Evolutionary conservation across 768 basidiomycete genomes (phyloP).

Genomic region (Suillus spraguei): DNA sequence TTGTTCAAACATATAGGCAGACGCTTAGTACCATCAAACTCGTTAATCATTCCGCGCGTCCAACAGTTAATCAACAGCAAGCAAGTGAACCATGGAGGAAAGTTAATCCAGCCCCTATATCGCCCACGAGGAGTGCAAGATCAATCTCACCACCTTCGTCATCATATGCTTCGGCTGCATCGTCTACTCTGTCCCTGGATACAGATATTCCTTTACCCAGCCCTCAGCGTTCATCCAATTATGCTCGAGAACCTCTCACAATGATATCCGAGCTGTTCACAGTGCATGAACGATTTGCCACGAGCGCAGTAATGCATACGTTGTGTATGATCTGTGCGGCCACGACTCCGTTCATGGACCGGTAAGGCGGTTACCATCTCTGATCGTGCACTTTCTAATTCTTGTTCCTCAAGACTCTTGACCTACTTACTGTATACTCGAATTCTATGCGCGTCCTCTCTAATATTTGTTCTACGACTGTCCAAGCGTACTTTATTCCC

Average conservation of each 20-base stretch:
- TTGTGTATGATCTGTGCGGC: slow-evolving; percentile 48
- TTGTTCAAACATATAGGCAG: slow-evolving; percentile 71
- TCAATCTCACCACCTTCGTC: slow-evolving; percentile 13
- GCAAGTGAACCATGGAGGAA: slow-evolving; percentile 4
- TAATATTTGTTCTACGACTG: slow-evolving; percentile 54
- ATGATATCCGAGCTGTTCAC: slow-evolving; percentile 55
- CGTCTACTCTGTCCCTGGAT: slow-evolving; percentile 25
- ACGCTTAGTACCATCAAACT: slow-evolving; percentile 63
- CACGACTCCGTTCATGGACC: slow-evolving; percentile 59
- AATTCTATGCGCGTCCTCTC: slow-evolving; percentile 52
- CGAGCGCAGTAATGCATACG: slow-evolving; percentile 46
- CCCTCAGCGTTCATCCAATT: slow-evolving; percentile 27
- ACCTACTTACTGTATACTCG: slow-evolving; percentile 63
- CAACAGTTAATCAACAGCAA: neutral
- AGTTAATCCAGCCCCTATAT: slow-evolving; percentile 5
- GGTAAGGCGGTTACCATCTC: slow-evolving; percentile 38
- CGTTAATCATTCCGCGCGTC: slow-evolving; percentile 49
- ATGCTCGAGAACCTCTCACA: slow-evolving; percentile 43
- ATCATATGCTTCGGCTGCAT: slow-evolving; percentile 26
- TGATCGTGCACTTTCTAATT: neutral
- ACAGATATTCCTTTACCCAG: slow-evolving; percentile 13
- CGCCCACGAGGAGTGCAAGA: slow-evolving; percentile 4
- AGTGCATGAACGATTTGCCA: slow-evolving; percentile 49
- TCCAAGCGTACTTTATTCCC: slow-evolving; percentile 83
- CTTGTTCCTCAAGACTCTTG: slow-evolving; percentile 55